A percentile compares a stretch with the other conserved stretches of the same genome.
phyloP scores from a whole-genome alignment of 306 rosid genomes.

The Ormosia emarginata region DNA sequence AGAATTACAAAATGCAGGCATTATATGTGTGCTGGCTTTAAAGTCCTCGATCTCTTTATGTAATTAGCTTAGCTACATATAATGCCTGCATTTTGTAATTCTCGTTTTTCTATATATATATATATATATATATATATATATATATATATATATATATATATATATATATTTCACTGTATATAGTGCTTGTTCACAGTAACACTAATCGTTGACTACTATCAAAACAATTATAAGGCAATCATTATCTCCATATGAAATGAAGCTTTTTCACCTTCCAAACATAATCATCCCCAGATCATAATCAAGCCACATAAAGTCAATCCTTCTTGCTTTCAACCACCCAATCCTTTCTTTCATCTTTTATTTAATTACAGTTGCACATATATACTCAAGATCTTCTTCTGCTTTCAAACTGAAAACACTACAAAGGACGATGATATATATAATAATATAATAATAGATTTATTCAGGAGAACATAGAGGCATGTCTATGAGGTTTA shows the following conservation, averaged over 20 bases:
- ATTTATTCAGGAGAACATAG: not conserved
- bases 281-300: not conserved
- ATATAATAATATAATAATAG: not conserved
- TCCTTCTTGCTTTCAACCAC: not conserved
- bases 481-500: conserved; percentile 11
- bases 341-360: not conserved
- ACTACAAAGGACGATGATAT: not conserved
- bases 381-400: not conserved
- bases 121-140: not conserved
- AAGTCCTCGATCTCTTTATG: not conserved
- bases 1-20: conserved; percentile 32
- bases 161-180: not conserved
- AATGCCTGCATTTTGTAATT: conserved; percentile 34
- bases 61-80: not conserved
- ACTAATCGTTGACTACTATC: conserved; percentile 9
- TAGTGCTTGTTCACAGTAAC: conserved; percentile 27
- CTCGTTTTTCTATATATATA: not conserved
- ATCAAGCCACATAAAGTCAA: conserved; percentile 7
- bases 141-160: not conserved
- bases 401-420: not conserved
- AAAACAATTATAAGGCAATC: conserved; percentile 19
- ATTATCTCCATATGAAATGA: not conserved
- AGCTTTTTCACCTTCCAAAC: not conserved
- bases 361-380: not conserved
- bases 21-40: conserved; percentile 15